Evolutionary conservation across 1,139 yeast species (phyloP).

Genomic region (Tardiomyces depauwii): DNA sequence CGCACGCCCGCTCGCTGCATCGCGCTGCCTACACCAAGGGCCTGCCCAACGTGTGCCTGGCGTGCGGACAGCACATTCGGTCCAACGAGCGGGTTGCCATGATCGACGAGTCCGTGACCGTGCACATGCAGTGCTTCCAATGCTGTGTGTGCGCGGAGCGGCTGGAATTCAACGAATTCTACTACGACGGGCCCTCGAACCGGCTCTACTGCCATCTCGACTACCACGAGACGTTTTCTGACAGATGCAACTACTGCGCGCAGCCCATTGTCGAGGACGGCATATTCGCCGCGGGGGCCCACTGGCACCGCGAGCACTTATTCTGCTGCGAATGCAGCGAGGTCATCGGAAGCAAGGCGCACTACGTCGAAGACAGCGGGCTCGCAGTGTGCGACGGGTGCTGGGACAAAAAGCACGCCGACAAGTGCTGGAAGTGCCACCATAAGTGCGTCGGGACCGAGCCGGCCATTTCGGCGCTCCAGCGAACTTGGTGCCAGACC

Average conservation of each 20-base stretch:
- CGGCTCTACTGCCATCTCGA: conserved; percentile 24
- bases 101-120: conserved; percentile 15
- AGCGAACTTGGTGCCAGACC: conserved; percentile 22
- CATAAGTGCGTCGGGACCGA: conserved; percentile 15
- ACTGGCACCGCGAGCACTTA: conserved; percentile 26
- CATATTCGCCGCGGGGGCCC: conserved; percentile 20
- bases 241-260: conserved; percentile 22
- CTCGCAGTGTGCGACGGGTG: conserved; percentile 21
- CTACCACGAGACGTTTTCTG: conserved; percentile 24
- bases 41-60: conserved; percentile 4
- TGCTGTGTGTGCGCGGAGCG: conserved; percentile 21
- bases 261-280: conserved; percentile 24
- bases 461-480: conserved; percentile 21
- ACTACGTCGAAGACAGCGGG: conserved; percentile 13
- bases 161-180: conserved; percentile 24
- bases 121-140: conserved; percentile 22
- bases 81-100: conserved; percentile 15
- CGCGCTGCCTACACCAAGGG: neutral
- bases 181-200: conserved; percentile 7
- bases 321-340: conserved; percentile 25
- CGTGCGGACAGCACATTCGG: conserved; percentile 4
- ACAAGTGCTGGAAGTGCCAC: conserved; percentile 26
- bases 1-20: neutral
- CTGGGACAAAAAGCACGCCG: conserved; percentile 17
- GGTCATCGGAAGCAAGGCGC: conserved; percentile 12